Conservation (phyloP, 2,329 filamentous ascomycete genomes). For the Colletotrichum filicis region DNA sequence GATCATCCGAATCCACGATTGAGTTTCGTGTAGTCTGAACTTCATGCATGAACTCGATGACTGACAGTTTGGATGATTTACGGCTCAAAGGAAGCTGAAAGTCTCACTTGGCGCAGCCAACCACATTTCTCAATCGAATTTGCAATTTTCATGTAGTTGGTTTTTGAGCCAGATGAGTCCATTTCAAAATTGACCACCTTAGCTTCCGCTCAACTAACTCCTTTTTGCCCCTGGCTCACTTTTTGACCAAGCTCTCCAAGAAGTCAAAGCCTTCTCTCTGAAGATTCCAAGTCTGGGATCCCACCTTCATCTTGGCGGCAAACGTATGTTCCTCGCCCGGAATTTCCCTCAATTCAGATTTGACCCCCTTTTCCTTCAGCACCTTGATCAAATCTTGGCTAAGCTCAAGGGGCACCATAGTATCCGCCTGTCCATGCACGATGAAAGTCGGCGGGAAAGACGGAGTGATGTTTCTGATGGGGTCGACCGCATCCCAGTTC, state of each 20-base stretch:
- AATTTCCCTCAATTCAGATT: constrained; percentile 49
- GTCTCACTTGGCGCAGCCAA: not conserved
- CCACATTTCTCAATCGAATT: not conserved
- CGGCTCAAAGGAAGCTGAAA: not conserved
- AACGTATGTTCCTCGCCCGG: constrained; percentile 56
- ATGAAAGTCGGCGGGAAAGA: constrained; percentile 53
- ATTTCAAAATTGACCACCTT: not conserved
- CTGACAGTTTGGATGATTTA: no score
- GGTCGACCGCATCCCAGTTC: constrained; percentile 46
- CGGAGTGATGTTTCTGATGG: constrained; percentile 43
- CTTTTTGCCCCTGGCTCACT: not conserved
- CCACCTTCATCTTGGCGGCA: constrained; percentile 52
- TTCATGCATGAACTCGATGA: not conserved
- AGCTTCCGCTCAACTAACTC: not conserved
- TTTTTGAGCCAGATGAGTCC: not conserved
- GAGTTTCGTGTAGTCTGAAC: not conserved
- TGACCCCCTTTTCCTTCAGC: constrained; percentile 43
- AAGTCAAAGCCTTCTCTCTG: constrained; percentile 55
- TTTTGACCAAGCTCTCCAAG: constrained; percentile 43
- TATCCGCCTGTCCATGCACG: constrained; percentile 51
- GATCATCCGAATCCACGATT: not conserved
- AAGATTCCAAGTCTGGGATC: constrained; percentile 45
- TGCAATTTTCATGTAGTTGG: no score
- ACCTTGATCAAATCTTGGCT: constrained; percentile 44
- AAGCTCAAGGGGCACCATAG: constrained; percentile 50